Evolutionary conservation across 306 rosid species (phyloP).

Genomic region (Glycine latifolia): DNA sequence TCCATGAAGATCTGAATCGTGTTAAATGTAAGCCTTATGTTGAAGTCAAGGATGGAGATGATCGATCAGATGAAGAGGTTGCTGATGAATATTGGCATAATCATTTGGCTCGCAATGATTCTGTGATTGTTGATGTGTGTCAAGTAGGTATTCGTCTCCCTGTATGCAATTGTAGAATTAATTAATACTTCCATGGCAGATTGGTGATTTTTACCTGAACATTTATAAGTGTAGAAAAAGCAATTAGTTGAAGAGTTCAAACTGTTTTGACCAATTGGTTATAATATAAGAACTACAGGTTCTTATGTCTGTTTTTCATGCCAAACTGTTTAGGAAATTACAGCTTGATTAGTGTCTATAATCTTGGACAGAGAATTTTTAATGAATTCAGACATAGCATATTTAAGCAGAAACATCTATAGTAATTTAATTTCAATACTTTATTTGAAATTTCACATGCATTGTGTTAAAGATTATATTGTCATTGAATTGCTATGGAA

Average conservation of each 20-base stretch:
- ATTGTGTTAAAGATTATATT: too few species aligned
- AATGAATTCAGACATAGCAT: slow-evolving; percentile 29
- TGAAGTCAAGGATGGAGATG: slow-evolving; percentile 94
- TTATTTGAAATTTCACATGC: slow-evolving; percentile 28
- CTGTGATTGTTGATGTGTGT: slow-evolving; percentile 97
- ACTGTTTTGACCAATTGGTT: slow-evolving; percentile 8
- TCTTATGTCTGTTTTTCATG: slow-evolving; percentile 38
- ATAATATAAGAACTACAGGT: slow-evolving; percentile 14
- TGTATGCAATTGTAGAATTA: slow-evolving; percentile 13
- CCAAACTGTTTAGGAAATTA: slow-evolving; percentile 25
- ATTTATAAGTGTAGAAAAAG: slow-evolving; percentile 26
- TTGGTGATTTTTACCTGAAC: slow-evolving; percentile 39
- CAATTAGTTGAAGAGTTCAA: slow-evolving; percentile 1
- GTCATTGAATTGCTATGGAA: too few species aligned
- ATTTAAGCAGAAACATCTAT: slow-evolving; percentile 6
- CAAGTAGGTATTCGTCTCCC: slow-evolving; percentile 69
- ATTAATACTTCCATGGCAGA: slow-evolving; percentile 22
- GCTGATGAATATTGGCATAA: slow-evolving; percentile 98
- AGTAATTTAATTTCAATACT: neutral
- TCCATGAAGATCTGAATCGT: slow-evolving; percentile 98
- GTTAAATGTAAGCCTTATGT: slow-evolving; percentile 94
- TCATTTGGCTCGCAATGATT: slow-evolving; percentile 96
- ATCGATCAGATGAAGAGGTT: slow-evolving; percentile 76
- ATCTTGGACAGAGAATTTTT: slow-evolving; percentile 14
- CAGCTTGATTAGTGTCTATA: slow-evolving; percentile 17